These are phyloP conservation scores for Monosporascus sp. DNA, from an alignment of 2,329 filamentous ascomycete species.

Conservation along the genomic window DNA sequence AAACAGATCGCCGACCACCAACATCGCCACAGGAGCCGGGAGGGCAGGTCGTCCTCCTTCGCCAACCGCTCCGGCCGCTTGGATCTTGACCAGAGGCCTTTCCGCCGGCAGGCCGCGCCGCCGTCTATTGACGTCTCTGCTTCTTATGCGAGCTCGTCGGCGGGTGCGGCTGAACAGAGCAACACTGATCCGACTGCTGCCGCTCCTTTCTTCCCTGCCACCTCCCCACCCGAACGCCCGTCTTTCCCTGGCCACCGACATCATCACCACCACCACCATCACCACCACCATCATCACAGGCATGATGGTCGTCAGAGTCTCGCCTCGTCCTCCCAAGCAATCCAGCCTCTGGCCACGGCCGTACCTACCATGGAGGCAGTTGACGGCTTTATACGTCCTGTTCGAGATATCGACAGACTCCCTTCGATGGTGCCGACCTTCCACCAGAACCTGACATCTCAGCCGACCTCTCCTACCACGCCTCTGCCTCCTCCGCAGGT, in stretches of 20 bases:
- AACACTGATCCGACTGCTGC: slow-evolving; percentile 55
- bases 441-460: slow-evolving; percentile 69
- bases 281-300: slow-evolving; percentile 38
- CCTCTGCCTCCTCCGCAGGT: slow-evolving; percentile 66
- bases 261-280: slow-evolving; percentile 44
- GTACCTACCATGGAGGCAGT: slow-evolving; percentile 62
- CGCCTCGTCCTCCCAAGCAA: slow-evolving; percentile 44
- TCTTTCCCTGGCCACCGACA: slow-evolving; percentile 49
- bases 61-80: slow-evolving; percentile 47
- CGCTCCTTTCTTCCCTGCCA: slow-evolving; percentile 56
- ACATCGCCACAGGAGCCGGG: slow-evolving; percentile 43
- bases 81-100: slow-evolving; percentile 55
- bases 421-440: slow-evolving; percentile 73
- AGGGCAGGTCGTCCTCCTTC: slow-evolving; percentile 48
- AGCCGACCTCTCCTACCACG: slow-evolving; percentile 86
- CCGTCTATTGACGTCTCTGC: slow-evolving; percentile 74
- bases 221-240: slow-evolving; percentile 67
- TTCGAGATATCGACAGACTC: slow-evolving; percentile 75
- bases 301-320: slow-evolving; percentile 45
- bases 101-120: slow-evolving; percentile 75
- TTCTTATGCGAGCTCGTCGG: slow-evolving; percentile 41
- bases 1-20: slow-evolving; percentile 56
- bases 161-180: slow-evolving; percentile 34
- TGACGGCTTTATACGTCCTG: slow-evolving; percentile 73
- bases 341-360: slow-evolving; percentile 64